phyloP scores from a whole-genome alignment of 805 yeast species.

The Nakazawaea sp. region DNA sequence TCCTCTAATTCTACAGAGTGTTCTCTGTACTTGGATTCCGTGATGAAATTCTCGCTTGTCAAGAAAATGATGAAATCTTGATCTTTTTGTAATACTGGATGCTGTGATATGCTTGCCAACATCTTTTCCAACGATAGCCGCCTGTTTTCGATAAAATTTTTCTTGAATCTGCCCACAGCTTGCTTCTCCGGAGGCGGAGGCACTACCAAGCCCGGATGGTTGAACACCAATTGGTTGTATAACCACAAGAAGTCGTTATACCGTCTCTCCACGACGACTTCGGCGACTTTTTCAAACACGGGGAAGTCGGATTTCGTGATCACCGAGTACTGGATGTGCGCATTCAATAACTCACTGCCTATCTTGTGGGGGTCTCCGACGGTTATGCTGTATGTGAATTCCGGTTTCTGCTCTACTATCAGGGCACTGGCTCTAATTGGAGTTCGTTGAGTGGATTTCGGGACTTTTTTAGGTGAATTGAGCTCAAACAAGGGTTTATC shows the following conservation, averaged over 20 bases:
- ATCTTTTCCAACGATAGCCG: constrained; percentile 79
- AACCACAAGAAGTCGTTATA: constrained; percentile 94
- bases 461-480: constrained; percentile 15
- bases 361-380: constrained; percentile 91
- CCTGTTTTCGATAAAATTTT: constrained; percentile 82
- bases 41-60: constrained; percentile 61
- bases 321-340: constrained; percentile 84
- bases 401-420: neutral
- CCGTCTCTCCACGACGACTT: constrained; percentile 66
- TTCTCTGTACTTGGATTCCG: constrained; percentile 68
- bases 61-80: constrained; percentile 73
- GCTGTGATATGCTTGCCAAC: constrained; percentile 65
- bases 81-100: constrained; percentile 56
- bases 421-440: neutral
- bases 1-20: constrained; percentile 16
- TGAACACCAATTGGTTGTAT: constrained; percentile 77
- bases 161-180: constrained; percentile 85
- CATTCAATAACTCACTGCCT: constrained; percentile 73
- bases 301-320: constrained; percentile 49
- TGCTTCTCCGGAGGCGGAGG: constrained; percentile 98
- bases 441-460: constrained; percentile 27
- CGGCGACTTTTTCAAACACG: constrained; percentile 23
- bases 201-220: constrained; percentile 83
- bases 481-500: constrained; percentile 51
- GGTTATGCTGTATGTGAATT: constrained; percentile 42